Conservation (phyloP, 306 rosid genomes). For the Citrullus amarus region DNA sequence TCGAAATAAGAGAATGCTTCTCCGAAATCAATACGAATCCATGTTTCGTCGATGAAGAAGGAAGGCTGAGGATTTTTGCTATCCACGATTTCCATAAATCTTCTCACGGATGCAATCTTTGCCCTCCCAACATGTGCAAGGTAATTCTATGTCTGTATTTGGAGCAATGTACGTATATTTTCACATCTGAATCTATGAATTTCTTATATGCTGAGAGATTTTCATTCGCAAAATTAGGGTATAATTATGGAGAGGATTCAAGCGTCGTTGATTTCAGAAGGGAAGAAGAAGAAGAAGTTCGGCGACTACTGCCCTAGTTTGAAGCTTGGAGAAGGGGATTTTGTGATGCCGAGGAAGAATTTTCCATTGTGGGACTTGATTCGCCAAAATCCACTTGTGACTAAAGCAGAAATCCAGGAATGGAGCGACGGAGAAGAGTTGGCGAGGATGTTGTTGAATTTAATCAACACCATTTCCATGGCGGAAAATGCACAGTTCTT, state of each 20-base stretch:
- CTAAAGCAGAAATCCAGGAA: constrained; percentile 41
- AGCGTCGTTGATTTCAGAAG: constrained; percentile 1
- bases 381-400: constrained; percentile 23
- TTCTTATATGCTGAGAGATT: too few species aligned
- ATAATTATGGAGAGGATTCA: constrained; percentile 33
- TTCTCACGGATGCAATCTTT: constrained; percentile 21
- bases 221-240: constrained; percentile 18
- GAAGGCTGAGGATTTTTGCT: background rate
- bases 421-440: constrained; percentile 40
- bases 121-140: constrained; percentile 78
- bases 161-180: too few species aligned
- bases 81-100: constrained; percentile 14
- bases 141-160: constrained; percentile 4
- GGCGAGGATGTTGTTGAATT: constrained; percentile 14
- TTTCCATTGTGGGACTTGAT: constrained; percentile 46
- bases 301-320: constrained; percentile 59
- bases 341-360: constrained; percentile 53
- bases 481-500: constrained; percentile 13
- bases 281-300: constrained; percentile 17
- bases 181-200: too few species aligned
- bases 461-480: constrained; percentile 19
- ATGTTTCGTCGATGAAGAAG: too few species aligned
- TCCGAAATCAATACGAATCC: too few species aligned
- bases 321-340: constrained; percentile 32
- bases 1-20: too few species aligned